phyloP scores from a whole-genome alignment of 768 basidiomycete genomes.

The Suillus subluteus region DNA sequence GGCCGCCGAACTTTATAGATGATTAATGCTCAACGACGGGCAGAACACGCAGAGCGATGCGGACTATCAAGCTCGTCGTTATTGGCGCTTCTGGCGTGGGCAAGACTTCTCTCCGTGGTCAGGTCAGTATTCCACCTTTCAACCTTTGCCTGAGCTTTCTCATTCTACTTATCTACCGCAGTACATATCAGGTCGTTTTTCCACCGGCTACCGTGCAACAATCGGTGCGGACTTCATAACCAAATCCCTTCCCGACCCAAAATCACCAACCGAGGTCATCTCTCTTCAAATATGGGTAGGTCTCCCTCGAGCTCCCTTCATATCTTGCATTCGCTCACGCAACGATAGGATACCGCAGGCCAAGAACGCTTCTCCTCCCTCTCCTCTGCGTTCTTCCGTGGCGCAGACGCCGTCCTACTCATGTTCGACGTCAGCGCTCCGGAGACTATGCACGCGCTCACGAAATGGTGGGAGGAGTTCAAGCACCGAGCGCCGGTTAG shows the following conservation, averaged over 20 bases:
- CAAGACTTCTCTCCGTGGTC: slow-evolving; percentile 77
- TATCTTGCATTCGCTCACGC: background rate
- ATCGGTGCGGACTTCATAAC: slow-evolving; percentile 91
- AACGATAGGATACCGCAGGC: slow-evolving; percentile 75
- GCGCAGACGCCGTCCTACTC: slow-evolving; percentile 80
- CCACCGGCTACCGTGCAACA: slow-evolving; percentile 78
- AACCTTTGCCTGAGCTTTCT: background rate
- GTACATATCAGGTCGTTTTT: slow-evolving; percentile 80
- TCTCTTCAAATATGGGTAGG: slow-evolving; percentile 72
- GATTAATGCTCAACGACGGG: slow-evolving; percentile 7
- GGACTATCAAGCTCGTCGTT: slow-evolving; percentile 79
- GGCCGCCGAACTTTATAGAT: background rate
- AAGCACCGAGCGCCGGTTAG: slow-evolving; percentile 63
- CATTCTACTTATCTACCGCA: slow-evolving; percentile 29
- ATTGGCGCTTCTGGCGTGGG: slow-evolving; percentile 84
- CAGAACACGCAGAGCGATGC: slow-evolving; percentile 44
- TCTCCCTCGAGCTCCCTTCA: slow-evolving; percentile 13
- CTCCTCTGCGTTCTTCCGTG: slow-evolving; percentile 82
- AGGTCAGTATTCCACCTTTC: slow-evolving; percentile 46
- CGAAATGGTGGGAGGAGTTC: slow-evolving; percentile 84
- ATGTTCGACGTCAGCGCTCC: slow-evolving; percentile 80
- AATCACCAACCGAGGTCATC: slow-evolving; percentile 54
- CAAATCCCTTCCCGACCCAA: slow-evolving; percentile 69
- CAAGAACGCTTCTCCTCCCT: slow-evolving; percentile 88
- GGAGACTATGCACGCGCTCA: slow-evolving; percentile 58